Conservation (phyloP, 306 rosid species). For the Psophocarpus tetragonolobus region DNA sequence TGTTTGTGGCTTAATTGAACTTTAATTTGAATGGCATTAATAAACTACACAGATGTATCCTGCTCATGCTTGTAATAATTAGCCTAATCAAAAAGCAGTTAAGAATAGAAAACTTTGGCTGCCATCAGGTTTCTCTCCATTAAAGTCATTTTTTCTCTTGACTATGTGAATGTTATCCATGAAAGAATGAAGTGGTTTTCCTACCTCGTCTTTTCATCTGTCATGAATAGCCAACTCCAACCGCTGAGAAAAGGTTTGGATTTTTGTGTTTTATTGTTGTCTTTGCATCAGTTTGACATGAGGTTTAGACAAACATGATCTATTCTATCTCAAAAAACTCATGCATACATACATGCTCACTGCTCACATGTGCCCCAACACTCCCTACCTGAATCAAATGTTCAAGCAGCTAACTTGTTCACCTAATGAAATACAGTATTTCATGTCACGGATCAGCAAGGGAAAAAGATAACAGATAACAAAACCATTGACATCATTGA, state of each 20-base stretch:
- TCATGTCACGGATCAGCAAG: slow-evolving; percentile 89
- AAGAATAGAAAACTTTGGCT: neutral
- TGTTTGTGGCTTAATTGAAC: slow-evolving; percentile 21
- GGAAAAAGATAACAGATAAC: slow-evolving; percentile 70
- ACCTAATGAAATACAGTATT: slow-evolving; percentile 53
- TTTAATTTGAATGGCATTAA: neutral
- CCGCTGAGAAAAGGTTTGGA: neutral
- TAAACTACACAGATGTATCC: neutral
- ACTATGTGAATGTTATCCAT: neutral
- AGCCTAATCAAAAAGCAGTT: neutral
- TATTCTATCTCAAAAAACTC: neutral
- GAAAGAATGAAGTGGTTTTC: neutral
- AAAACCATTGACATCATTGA: slow-evolving; percentile 69
- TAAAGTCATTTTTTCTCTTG: neutral
- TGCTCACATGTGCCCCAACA: neutral
- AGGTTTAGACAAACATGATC: neutral
- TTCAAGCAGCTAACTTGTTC: slow-evolving; percentile 34
- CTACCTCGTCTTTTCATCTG: neutral
- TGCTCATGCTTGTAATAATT: slow-evolving; percentile 6
- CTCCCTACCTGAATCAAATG: slow-evolving; percentile 4
- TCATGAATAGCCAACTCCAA: neutral
- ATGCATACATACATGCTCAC: neutral
- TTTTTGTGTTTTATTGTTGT: neutral
- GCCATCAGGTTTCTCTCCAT: neutral
- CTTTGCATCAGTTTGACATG: neutral